Conservation (phyloP, 768 basidiomycete species). For the Serpula lacrymans region DNA sequence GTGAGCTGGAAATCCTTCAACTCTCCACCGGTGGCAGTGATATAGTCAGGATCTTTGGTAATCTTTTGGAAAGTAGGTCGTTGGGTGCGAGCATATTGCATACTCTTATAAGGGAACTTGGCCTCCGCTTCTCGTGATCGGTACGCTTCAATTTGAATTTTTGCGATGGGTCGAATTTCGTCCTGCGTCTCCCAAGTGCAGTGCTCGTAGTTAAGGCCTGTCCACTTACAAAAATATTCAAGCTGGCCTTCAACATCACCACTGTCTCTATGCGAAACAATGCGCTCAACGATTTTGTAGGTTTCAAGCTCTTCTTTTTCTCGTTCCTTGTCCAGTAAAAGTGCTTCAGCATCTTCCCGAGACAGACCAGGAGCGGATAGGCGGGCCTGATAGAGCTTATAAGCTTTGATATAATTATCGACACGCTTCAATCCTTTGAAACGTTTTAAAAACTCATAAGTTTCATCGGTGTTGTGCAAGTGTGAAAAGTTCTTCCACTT, state of each 20-base stretch:
- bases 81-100: slow-evolving; percentile 55
- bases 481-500: slow-evolving; percentile 99
- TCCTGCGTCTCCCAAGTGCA: slow-evolving; percentile 92
- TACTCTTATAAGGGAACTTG: slow-evolving; percentile 84
- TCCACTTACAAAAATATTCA: slow-evolving; percentile 98
- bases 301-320: slow-evolving; percentile 89
- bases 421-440: slow-evolving; percentile 96
- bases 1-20: slow-evolving; percentile 98
- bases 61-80: slow-evolving; percentile 85
- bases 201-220: slow-evolving; percentile 86
- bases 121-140: slow-evolving; percentile 71
- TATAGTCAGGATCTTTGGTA: slow-evolving; percentile 83
- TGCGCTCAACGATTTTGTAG: slow-evolving; percentile 87
- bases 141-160: slow-evolving; percentile 77
- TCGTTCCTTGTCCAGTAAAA: slow-evolving; percentile 87
- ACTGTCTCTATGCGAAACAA: slow-evolving; percentile 75
- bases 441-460: slow-evolving; percentile 91
- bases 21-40: slow-evolving; percentile 70
- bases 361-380: slow-evolving; percentile 64
- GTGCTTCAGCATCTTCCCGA: slow-evolving; percentile 85
- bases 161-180: slow-evolving; percentile 76
- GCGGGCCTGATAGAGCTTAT: slow-evolving; percentile 68
- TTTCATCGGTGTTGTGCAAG: slow-evolving; percentile 98
- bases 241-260: slow-evolving; percentile 44
- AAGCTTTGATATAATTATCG: slow-evolving; percentile 97